Evolutionary conservation across 331 rosid species (phyloP), one percentile per base, ranked within the genome.

Genomic region (Rosa hybrid): DNA sequence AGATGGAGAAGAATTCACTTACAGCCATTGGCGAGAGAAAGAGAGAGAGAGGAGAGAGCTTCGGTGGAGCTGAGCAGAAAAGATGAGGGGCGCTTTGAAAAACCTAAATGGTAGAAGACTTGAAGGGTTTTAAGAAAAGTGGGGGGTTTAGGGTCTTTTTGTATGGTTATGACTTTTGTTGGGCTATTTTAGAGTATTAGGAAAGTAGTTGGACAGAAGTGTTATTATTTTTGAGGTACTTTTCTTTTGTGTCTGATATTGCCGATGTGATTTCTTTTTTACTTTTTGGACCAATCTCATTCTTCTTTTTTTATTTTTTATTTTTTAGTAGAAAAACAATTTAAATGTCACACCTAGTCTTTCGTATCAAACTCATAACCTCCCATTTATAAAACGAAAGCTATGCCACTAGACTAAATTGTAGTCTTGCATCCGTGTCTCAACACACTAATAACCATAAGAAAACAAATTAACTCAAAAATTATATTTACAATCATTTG

Each of bases 11-110:
- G 50, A 65, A 34, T 65, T 13, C 27, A 77, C 80, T 65, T 57
- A 77, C 80, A 65, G 74, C 80, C 80, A 77, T 77, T 65, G 18
- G 34, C 18, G 60, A 45, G 30, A 3, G 72, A 27, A 48, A 16
- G 56, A 30, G 34, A 75, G 79, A 57, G 69, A 14, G 41, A 59
- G 4, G 4, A 67, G 25, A 57, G 56, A 39, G 51, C 80, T 77
- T 77, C 63, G 53, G 72, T 46, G 8, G 57, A 60, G 71, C 46
- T 25, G 70, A 77, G 44, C 53, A 60, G n/a, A 59, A 57, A 41
- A 27, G 41, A 59, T 11, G 71, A 72, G 45, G 62, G 10, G 23
- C 63, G 7, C 67, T 60, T 60, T 25, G 68, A 62, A 62, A 34
- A 5, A 62, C 68, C 68, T 62, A 12, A 27, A 27, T 5, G 41